phyloP scores from a whole-genome alignment of 352 stramenopile genomes.

The Phytophthora melonis region DNA sequence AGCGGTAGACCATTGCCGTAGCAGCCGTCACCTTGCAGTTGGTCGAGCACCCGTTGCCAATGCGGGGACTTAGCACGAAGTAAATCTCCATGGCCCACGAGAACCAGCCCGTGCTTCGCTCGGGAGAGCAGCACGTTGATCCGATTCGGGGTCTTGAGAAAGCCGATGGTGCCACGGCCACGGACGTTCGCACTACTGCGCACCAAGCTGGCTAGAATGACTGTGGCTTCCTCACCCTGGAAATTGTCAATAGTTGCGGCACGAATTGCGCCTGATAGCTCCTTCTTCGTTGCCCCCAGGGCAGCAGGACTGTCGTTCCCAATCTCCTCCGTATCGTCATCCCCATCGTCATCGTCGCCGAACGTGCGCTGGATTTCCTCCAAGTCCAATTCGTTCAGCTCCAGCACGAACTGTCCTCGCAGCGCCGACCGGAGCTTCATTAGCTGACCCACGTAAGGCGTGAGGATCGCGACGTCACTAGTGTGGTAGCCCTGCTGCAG shows the following conservation, averaged over 20 bases:
- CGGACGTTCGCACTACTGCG: slow-evolving; percentile 55
- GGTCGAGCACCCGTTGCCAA: slow-evolving; percentile 67
- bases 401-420: slow-evolving; percentile 43
- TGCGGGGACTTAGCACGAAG: slow-evolving; percentile 45
- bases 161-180: slow-evolving; percentile 62
- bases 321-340: slow-evolving; percentile 32
- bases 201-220: slow-evolving; percentile 78
- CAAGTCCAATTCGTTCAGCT: slow-evolving; percentile 52
- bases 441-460: slow-evolving; percentile 87
- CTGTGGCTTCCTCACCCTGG: slow-evolving; percentile 78
- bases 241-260: slow-evolving; percentile 77
- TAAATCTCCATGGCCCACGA: slow-evolving; percentile 65
- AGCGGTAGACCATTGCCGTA: slow-evolving; percentile 53
- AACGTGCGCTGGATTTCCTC: slow-evolving; percentile 57
- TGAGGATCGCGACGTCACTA: slow-evolving; percentile 78
- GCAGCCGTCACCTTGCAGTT: slow-evolving; percentile 53
- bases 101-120: slow-evolving; percentile 62
- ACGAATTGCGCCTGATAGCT: slow-evolving; percentile 46
- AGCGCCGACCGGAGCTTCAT: slow-evolving; percentile 62
- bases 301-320: slow-evolving; percentile 5
- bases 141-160: slow-evolving; percentile 74
- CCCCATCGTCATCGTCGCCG: slow-evolving; percentile 40
- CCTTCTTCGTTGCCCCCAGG: slow-evolving; percentile 38
- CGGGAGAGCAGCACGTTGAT: slow-evolving; percentile 77
- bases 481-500: slow-evolving; percentile 75